A percentile compares a stretch with the other conserved stretches of the same genome.
These are phyloP conservation scores for Lentinula guzmanii DNA, from an alignment of 768 basidiomycete species.

Conservation along the genomic window DNA sequence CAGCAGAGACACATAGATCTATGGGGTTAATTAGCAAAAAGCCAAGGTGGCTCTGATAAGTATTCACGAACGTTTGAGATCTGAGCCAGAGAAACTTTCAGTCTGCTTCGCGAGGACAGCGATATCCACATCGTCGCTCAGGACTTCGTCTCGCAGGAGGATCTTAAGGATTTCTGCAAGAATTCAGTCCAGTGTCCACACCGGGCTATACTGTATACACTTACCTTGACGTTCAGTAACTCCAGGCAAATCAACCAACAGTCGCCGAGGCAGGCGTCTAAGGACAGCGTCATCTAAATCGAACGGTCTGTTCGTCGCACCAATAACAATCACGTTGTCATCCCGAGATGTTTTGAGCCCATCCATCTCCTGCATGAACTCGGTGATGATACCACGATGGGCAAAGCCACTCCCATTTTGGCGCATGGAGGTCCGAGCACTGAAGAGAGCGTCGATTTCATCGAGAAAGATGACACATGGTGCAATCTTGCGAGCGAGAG, in stretches of 20 bases:
- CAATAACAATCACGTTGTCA: constrained; percentile 83
- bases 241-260: constrained; percentile 87
- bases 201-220: constrained; percentile 58
- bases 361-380: constrained; percentile 98
- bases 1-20: constrained; percentile 93
- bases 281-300: constrained; percentile 91
- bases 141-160: constrained; percentile 71
- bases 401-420: constrained; percentile 78
- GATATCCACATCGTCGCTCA: constrained; percentile 61
- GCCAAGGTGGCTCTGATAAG: background rate
- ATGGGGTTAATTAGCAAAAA: constrained; percentile 8
- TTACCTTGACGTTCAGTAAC: constrained; percentile 79
- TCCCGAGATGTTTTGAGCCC: constrained; percentile 78
- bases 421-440: constrained; percentile 71
- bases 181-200: constrained; percentile 5
- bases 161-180: constrained; percentile 79
- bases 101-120: constrained; percentile 61
- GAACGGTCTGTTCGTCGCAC: constrained; percentile 90
- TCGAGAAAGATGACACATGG: constrained; percentile 95
- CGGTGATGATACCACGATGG: constrained; percentile 83
- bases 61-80: constrained; percentile 75
- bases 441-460: constrained; percentile 91
- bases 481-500: constrained; percentile 75
- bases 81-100: constrained; percentile 88
- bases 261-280: constrained; percentile 77